phyloP scores from a whole-genome alignment of 2,329 filamentous ascomycete species.

The Fusarium chuoi region DNA sequence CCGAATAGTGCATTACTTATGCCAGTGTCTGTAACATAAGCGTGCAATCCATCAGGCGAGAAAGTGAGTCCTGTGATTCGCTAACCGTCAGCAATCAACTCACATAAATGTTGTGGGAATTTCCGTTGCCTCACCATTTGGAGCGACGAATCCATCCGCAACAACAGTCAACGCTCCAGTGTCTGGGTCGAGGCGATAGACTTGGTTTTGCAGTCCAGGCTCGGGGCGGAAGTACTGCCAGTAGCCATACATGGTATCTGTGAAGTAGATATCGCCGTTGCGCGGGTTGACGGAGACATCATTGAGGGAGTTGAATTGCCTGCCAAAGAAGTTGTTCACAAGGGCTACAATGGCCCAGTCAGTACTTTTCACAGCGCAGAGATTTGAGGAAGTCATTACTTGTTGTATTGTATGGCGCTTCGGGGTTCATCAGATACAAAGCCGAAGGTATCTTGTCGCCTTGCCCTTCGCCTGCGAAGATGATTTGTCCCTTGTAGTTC shows the following conservation, averaged over 20 bases:
- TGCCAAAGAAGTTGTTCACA: slow-evolving; percentile 68
- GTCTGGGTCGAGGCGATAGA: slow-evolving; percentile 64
- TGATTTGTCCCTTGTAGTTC: slow-evolving; percentile 60
- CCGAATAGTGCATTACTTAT: slow-evolving; percentile 55
- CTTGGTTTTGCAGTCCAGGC: slow-evolving; percentile 65
- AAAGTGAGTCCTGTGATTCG: slow-evolving; percentile 60
- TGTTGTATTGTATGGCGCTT: slow-evolving; percentile 61
- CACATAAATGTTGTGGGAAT: fast-evolving
- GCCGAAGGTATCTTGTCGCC: slow-evolving; percentile 49
- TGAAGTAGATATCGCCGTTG: slow-evolving; percentile 72
- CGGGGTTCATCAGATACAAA: slow-evolving; percentile 42
- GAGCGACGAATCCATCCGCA: slow-evolving; percentile 65
- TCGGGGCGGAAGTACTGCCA: slow-evolving; percentile 66
- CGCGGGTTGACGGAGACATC: slow-evolving; percentile 64
- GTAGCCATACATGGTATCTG: slow-evolving; percentile 69
- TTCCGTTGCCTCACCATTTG: slow-evolving; percentile 56
- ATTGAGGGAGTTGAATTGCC: slow-evolving; percentile 69
- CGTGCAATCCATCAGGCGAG: slow-evolving; percentile 60
- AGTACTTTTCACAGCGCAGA: not conserved
- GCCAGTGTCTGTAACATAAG: slow-evolving; percentile 69
- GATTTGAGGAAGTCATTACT: slow-evolving; percentile 39
- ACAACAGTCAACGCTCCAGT: slow-evolving; percentile 64
- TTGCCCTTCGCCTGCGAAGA: slow-evolving; percentile 62
- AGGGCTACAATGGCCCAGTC: slow-evolving; percentile 49
- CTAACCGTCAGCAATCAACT: not conserved